Conservation (phyloP, 2,329 filamentous ascomycete species). For the Pseudogymnoascus sp. region DNA sequence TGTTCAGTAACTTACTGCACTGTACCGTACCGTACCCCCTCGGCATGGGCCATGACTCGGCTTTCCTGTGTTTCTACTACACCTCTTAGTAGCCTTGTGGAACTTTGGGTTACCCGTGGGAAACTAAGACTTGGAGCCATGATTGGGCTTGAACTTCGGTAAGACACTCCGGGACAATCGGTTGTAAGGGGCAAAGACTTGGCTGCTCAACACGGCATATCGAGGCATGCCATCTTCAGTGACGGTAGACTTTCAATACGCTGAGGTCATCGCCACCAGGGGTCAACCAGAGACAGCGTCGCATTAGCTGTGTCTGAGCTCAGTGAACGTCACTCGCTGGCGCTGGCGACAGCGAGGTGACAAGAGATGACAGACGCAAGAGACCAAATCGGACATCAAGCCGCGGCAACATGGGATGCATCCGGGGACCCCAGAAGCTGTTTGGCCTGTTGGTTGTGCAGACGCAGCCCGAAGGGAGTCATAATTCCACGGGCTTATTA, state of each 20-base stretch:
- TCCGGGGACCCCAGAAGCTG: slow-evolving; percentile 7
- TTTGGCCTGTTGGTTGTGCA: slow-evolving; percentile 5
- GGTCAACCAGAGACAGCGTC: not conserved
- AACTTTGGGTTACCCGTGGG: slow-evolving; percentile 5
- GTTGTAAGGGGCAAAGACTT: slow-evolving; percentile 6
- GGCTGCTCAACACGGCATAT: slow-evolving; percentile 5
- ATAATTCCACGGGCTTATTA: slow-evolving; percentile 8
- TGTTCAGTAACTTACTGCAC: not conserved
- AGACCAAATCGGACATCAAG: slow-evolving; percentile 4
- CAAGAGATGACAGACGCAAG: not conserved
- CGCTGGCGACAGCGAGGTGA: not conserved
- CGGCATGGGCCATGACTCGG: slow-evolving; percentile 1
- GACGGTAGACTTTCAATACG: not conserved
- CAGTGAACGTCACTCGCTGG: not conserved
- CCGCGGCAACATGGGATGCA: slow-evolving; percentile 1
- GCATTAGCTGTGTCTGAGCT: not conserved
- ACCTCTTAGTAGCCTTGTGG: slow-evolving; percentile 5
- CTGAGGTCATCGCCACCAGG: slow-evolving; percentile 3
- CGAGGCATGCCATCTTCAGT: not conserved
- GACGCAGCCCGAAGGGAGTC: not conserved
- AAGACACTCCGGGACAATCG: slow-evolving; percentile 6
- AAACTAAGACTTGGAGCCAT: not conserved
- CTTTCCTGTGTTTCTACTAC: not conserved
- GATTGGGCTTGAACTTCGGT: slow-evolving; percentile 1
- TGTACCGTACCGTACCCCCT: not conserved